phyloP scores from a whole-genome alignment of 1,284 basidiomycete species.

The Stereum hirsutum region DNA sequence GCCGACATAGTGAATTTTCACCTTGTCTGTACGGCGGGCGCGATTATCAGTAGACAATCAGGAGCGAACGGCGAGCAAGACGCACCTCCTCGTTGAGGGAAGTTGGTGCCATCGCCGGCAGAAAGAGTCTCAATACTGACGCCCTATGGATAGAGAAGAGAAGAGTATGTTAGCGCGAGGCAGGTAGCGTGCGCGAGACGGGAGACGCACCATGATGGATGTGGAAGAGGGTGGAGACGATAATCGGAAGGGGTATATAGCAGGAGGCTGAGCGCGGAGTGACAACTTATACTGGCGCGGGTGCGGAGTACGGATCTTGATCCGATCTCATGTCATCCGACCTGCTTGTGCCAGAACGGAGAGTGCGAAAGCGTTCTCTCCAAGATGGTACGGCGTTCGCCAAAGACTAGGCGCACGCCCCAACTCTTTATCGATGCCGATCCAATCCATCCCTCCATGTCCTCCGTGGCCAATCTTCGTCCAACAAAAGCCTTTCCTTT shows the following conservation, averaged over 20 bases:
- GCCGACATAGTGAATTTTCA: conserved; percentile 69
- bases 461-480: neutral
- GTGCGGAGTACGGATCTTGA: conserved; percentile 66
- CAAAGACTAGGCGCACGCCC: no score
- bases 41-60: conserved; percentile 6
- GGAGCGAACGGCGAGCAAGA: conserved; percentile 7
- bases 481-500: neutral
- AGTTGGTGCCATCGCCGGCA: conserved; percentile 35
- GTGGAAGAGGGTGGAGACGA: conserved; percentile 22
- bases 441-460: neutral
- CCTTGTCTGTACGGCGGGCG: conserved; percentile 28
- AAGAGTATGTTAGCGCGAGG: neutral
- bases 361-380: no score
- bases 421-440: no score
- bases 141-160: conserved; percentile 21
- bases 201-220: conserved; percentile 18
- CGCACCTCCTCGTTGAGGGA: conserved; percentile 40
- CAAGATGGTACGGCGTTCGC: no score
- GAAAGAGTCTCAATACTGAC: conserved; percentile 31
- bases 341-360: no score
- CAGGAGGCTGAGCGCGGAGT: conserved; percentile 16
- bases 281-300: conserved; percentile 39
- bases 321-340: conserved; percentile 30
- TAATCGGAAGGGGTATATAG: conserved; percentile 26
- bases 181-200: neutral